phyloP scores from a whole-genome alignment of 75 land plant species.

The Pinus tabuliformis region DNA sequence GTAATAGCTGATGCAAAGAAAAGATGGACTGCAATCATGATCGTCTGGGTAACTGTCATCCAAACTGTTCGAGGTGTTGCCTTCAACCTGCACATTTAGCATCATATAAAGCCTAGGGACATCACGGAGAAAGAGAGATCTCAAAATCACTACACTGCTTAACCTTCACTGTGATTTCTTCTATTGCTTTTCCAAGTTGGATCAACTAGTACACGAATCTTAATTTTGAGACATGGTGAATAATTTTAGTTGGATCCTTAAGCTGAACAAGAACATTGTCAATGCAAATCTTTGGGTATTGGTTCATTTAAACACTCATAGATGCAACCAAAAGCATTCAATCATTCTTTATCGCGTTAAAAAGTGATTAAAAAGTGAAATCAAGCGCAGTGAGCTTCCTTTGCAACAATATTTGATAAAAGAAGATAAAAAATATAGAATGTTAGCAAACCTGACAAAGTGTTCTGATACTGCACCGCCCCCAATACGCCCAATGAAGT shows the following conservation, averaged over 20 bases:
- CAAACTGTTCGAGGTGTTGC: constrained; percentile 80
- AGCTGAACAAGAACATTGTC: not conserved
- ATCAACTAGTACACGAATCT: not conserved
- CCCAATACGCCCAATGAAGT: constrained; percentile 77
- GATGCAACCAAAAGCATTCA: not conserved
- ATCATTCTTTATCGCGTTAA: not conserved
- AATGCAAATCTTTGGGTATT: not conserved
- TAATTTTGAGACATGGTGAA: not conserved
- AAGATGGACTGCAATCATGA: constrained; percentile 62
- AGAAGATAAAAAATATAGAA: no score
- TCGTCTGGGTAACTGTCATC: constrained; percentile 61
- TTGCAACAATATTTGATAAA: not conserved
- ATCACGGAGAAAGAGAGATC: not conserved
- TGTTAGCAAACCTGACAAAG: constrained; percentile 59
- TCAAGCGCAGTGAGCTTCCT: not conserved
- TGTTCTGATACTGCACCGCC: constrained; percentile 73
- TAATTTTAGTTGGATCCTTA: not conserved
- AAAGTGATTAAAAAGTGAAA: not conserved
- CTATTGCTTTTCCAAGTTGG: constrained; percentile 1
- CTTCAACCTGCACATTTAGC: constrained; percentile 48
- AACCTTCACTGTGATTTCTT: constrained; percentile 1
- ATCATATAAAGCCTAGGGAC: not conserved
- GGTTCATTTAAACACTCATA: not conserved
- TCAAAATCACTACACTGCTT: not conserved
- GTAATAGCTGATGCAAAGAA: constrained; percentile 59